Conservation (phyloP, 75 land plant genomes). For the Chamaecyparis obtusa region DNA sequence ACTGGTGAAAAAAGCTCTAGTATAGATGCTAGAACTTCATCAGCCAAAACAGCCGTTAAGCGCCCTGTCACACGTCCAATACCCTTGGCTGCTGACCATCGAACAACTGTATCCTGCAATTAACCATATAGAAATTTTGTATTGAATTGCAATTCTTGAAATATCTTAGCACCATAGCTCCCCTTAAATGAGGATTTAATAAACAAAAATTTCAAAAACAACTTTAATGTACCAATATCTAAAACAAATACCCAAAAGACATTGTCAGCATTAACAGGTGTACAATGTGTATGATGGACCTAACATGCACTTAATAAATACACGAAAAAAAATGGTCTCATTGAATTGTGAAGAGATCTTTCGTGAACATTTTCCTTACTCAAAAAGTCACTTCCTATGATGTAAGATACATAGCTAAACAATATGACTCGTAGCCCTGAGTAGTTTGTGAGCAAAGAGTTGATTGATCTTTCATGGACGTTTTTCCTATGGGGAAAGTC, state of each 20-base stretch:
- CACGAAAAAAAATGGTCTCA: neutral
- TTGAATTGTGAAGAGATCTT: neutral
- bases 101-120: conserved; percentile 89
- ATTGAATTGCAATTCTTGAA: neutral
- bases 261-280: neutral
- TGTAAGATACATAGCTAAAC: neutral
- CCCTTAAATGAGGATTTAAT: neutral
- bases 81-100: conserved; percentile 99
- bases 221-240: neutral
- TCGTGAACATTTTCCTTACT: neutral
- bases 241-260: neutral
- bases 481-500: neutral
- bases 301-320: neutral
- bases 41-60: conserved; percentile 65
- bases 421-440: neutral
- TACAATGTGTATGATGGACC: neutral
- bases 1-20: conserved; percentile 81
- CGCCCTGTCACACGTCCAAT: conserved; percentile 89
- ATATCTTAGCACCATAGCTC: neutral
- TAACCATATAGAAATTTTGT: conserved; percentile 6
- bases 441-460: neutral
- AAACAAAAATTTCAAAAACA: neutral
- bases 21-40: conserved; percentile 88
- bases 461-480: neutral
- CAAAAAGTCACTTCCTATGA: neutral